These are phyloP conservation scores for Cladosporium sp. DNA, from an alignment of 2,329 filamentous ascomycete genomes.

Conservation along the genomic window DNA sequence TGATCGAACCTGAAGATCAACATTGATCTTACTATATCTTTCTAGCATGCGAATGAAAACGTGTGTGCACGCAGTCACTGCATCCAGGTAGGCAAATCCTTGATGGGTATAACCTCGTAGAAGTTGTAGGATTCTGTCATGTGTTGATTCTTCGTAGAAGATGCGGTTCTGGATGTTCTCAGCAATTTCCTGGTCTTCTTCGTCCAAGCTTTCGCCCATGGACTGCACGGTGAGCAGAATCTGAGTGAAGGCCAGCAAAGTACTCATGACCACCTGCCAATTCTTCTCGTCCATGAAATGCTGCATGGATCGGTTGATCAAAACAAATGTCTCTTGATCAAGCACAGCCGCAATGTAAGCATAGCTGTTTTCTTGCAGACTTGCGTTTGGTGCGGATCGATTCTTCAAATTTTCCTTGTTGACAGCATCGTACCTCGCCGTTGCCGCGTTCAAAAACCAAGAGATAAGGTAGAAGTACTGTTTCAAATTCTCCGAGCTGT, in stretches of 20 bases:
- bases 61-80: constrained; percentile 83
- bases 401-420: constrained; percentile 40
- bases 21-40: constrained; percentile 89
- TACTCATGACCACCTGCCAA: constrained; percentile 80
- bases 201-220: constrained; percentile 76
- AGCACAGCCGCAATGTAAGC: constrained; percentile 83
- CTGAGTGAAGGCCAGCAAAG: constrained; percentile 92
- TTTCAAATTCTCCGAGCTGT: constrained; percentile 48
- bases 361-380: constrained; percentile 66
- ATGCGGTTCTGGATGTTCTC: constrained; percentile 95
- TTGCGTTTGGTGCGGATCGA: constrained; percentile 32
- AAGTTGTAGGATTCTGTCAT: constrained; percentile 79
- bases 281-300: constrained; percentile 74
- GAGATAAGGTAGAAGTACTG: constrained; percentile 91
- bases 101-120: constrained; percentile 87
- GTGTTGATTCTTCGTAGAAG: constrained; percentile 96
- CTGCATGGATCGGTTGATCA: constrained; percentile 78
- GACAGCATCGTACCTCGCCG: constrained; percentile 56
- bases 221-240: constrained; percentile 83
- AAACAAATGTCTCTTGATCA: constrained; percentile 92
- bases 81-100: constrained; percentile 88
- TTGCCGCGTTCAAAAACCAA: constrained; percentile 83
- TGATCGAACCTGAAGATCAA: constrained; percentile 87
- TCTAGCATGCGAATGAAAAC: constrained; percentile 91
- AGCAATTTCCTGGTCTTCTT: constrained; percentile 96